Percentiles rank a stretch among this genome's conserved stretches.
phyloP scores from a whole-genome alignment of 2,329 filamentous ascomycete species.

The Penicillium thymicola region DNA sequence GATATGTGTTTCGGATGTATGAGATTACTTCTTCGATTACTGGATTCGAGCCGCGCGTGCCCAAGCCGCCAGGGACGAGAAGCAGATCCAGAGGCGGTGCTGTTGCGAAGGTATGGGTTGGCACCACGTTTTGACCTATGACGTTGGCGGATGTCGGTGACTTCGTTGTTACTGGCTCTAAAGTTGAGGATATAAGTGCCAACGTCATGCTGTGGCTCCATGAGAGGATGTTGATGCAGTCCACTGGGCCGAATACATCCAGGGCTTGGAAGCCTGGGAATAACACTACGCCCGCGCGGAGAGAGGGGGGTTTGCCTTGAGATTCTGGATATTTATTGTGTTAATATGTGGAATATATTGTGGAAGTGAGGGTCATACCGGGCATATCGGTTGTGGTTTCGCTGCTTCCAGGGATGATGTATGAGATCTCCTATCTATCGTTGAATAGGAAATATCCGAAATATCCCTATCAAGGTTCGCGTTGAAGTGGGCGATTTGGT shows the following conservation, averaged over 20 bases:
- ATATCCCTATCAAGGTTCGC: no score
- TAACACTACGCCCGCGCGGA: conserved; percentile 25
- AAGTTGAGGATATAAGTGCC: conserved; percentile 30
- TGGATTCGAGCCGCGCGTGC: conserved; percentile 36
- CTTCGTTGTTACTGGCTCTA: conserved; percentile 34
- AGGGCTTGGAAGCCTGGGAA: conserved; percentile 45
- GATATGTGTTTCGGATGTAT: conserved; percentile 48
- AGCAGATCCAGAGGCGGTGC: conserved; percentile 59
- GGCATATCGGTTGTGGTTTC: neutral
- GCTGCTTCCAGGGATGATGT: no score
- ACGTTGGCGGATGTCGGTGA: conserved; percentile 23
- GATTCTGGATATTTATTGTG: neutral
- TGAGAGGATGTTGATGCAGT: conserved; percentile 40
- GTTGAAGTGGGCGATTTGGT: neutral
- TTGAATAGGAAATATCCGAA: neutral
- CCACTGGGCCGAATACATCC: conserved; percentile 47
- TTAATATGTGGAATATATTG: neutral
- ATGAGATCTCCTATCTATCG: no score
- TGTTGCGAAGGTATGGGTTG: conserved; percentile 55
- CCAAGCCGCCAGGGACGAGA: conserved; percentile 63
- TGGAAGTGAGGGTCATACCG: neutral
- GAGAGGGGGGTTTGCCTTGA: neutral
- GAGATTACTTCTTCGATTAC: conserved; percentile 39
- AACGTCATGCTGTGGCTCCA: conserved; percentile 22
- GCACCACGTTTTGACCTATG: conserved; percentile 40